Evolutionary conservation across 164 flowering plant species (phyloP).

Genomic region (Vitis rotundifolia): DNA sequence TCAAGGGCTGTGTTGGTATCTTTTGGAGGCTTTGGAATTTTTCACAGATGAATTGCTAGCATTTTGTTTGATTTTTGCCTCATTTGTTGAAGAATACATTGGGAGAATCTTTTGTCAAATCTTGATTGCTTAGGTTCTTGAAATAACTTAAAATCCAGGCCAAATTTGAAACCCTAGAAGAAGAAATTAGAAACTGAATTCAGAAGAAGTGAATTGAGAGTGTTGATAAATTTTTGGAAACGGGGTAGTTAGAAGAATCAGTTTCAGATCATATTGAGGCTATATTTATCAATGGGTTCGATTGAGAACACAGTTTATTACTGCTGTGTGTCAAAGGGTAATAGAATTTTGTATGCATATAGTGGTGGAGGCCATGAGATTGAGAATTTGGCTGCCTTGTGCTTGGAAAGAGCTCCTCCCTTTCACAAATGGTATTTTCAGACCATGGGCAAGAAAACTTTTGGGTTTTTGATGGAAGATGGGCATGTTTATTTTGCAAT

Average conservation of each 20-base stretch:
- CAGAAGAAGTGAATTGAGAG: neutral
- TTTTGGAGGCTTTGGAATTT: conserved; percentile 23
- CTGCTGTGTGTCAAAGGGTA: conserved; percentile 61
- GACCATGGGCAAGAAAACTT: conserved; percentile 48
- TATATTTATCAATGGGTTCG: conserved; percentile 34
- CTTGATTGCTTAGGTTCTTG: conserved; percentile 9
- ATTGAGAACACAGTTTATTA: conserved; percentile 50
- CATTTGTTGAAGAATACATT: conserved; percentile 19
- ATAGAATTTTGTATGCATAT: conserved; percentile 40
- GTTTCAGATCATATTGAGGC: neutral
- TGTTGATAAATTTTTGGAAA: neutral
- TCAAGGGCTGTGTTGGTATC: conserved; percentile 25
- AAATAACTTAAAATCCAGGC: neutral
- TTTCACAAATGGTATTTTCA: conserved; percentile 74
- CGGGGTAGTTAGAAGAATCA: neutral
- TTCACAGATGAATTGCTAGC: conserved; percentile 22
- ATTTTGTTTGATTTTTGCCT: conserved; percentile 14
- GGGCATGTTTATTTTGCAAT: conserved; percentile 67
- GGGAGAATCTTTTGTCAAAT: conserved; percentile 13
- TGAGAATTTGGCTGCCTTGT: conserved; percentile 56
- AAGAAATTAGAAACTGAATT: neutral
- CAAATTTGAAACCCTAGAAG: too few species aligned
- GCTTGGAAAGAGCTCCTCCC: conserved; percentile 63
- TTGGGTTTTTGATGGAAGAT: conserved; percentile 72
- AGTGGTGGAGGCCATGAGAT: conserved; percentile 52